Conservation (phyloP, 2,329 filamentous ascomycete species). For the Teratosphaeriaceae sp. region DNA sequence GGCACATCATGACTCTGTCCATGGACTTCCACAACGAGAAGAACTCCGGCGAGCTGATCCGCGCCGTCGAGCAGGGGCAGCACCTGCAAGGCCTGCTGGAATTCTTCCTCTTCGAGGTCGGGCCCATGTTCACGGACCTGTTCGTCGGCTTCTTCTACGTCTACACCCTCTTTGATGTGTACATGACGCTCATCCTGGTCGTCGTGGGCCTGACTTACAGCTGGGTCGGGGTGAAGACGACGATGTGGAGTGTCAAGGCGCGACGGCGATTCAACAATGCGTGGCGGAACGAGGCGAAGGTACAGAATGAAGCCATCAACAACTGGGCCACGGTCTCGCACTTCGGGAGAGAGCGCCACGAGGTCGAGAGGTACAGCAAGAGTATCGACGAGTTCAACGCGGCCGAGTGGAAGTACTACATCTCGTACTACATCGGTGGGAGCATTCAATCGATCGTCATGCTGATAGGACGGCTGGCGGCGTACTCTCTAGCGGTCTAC, state of each 20-base stretch:
- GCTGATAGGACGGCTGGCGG: slow-evolving; percentile 43
- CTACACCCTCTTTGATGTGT: slow-evolving; percentile 56
- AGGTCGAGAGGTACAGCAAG: slow-evolving; percentile 44
- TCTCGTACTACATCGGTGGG: slow-evolving; percentile 27
- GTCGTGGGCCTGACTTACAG: slow-evolving; percentile 46
- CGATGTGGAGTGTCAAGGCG: slow-evolving; percentile 30
- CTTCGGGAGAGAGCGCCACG: slow-evolving; percentile 52
- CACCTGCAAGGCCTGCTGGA: slow-evolving; percentile 55
- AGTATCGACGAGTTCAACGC: slow-evolving; percentile 33
- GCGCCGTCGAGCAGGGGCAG: slow-evolving; percentile 57
- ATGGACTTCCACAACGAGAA: slow-evolving; percentile 65
- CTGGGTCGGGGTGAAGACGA: slow-evolving; percentile 43
- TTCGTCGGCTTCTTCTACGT: slow-evolving; percentile 55
- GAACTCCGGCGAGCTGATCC: slow-evolving; percentile 57
- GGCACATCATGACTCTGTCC: slow-evolving; percentile 61
- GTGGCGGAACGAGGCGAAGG: slow-evolving; percentile 44
- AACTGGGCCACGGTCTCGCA: slow-evolving; percentile 56
- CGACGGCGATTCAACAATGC: slow-evolving; percentile 25
- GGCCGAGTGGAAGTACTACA: slow-evolving; percentile 22
- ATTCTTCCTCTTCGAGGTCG: slow-evolving; percentile 51
- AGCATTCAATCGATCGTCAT: slow-evolving; percentile 43
- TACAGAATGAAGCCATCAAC: slow-evolving; percentile 52
- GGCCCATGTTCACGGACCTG: slow-evolving; percentile 58
- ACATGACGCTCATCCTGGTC: slow-evolving; percentile 48
- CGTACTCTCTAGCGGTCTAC: slow-evolving; percentile 47